phyloP scores from a whole-genome alignment of 176 grass and related monocot species.

The Chloris gayana region DNA sequence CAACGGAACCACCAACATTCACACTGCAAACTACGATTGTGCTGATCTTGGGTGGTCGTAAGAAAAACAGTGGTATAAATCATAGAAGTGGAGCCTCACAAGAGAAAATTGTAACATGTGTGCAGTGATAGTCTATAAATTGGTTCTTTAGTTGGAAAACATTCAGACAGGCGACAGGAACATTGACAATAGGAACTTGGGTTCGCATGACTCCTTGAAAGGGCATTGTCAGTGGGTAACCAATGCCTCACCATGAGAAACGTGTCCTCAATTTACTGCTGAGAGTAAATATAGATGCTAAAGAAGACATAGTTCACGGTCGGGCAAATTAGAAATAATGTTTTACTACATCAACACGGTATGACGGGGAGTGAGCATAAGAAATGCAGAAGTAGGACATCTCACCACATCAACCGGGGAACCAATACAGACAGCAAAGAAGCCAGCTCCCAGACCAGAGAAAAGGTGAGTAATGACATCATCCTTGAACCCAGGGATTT shows the following conservation, averaged over 20 bases:
- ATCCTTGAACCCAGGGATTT: constrained; percentile 94
- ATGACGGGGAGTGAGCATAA: constrained; percentile 14
- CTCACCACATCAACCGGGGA: constrained; percentile 95
- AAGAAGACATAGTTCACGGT: neutral
- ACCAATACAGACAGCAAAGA: constrained; percentile 96
- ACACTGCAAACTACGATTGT: neutral
- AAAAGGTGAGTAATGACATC: constrained; percentile 85
- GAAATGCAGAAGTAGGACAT: constrained; percentile 15
- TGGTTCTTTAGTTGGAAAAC: neutral
- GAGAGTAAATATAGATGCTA: neutral
- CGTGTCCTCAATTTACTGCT: neutral
- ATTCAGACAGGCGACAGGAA: neutral
- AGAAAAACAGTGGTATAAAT: neutral
- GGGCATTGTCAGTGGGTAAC: neutral
- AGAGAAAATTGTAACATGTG: neutral
- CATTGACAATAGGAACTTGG: neutral
- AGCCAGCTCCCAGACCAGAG: constrained; percentile 83
- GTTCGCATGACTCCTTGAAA: neutral
- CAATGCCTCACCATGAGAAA: neutral
- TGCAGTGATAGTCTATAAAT: neutral
- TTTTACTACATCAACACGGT: constrained; percentile 1
- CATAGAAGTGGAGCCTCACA: neutral
- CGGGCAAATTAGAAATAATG: constrained; percentile 14
- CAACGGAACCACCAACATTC: neutral
- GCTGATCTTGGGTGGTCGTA: neutral